These are phyloP conservation scores for Hypoxylon intermedium DNA, from an alignment of 495 filamentous ascomycete genomes.

Conservation along the genomic window DNA sequence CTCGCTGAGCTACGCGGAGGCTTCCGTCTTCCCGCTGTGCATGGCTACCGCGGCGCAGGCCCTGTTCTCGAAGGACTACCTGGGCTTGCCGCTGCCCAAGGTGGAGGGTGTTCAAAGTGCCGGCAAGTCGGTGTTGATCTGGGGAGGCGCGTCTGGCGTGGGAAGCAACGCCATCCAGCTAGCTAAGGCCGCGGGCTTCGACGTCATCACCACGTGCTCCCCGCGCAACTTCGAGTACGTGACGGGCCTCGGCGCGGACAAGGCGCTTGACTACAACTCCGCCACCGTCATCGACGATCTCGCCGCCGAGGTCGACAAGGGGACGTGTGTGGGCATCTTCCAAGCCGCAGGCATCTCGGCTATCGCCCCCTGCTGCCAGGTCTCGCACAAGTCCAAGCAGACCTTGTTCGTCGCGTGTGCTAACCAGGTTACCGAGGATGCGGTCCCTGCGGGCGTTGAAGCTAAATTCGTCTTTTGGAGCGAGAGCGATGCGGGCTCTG, in stretches of 20 bases:
- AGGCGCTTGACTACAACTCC: conserved; percentile 52
- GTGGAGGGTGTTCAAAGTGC: conserved; percentile 35
- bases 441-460: conserved; percentile 9
- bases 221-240: conserved; percentile 53
- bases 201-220: conserved; percentile 64
- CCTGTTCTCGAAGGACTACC: conserved; percentile 49
- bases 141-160: conserved; percentile 66
- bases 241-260: conserved; percentile 24
- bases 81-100: conserved; percentile 37
- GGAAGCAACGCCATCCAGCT: conserved; percentile 69
- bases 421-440: conserved; percentile 6
- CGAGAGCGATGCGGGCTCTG: neutral
- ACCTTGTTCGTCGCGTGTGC: conserved; percentile 23
- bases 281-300: conserved; percentile 41
- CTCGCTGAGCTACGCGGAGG: conserved; percentile 47
- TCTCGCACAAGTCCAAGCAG: conserved; percentile 27
- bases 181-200: conserved; percentile 62
- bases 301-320: conserved; percentile 26
- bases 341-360: conserved; percentile 29
- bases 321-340: conserved; percentile 27
- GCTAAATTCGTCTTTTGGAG: conserved; percentile 5
- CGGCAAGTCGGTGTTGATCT: conserved; percentile 49
- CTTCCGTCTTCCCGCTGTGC: conserved; percentile 56
- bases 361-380: conserved; percentile 16
- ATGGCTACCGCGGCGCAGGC: conserved; percentile 55